A percentile compares a stretch with the other conserved stretches of the same genome.
These are phyloP conservation scores for Scleroderma citrinum DNA, from an alignment of 768 basidiomycete species.

Conservation along the genomic window DNA sequence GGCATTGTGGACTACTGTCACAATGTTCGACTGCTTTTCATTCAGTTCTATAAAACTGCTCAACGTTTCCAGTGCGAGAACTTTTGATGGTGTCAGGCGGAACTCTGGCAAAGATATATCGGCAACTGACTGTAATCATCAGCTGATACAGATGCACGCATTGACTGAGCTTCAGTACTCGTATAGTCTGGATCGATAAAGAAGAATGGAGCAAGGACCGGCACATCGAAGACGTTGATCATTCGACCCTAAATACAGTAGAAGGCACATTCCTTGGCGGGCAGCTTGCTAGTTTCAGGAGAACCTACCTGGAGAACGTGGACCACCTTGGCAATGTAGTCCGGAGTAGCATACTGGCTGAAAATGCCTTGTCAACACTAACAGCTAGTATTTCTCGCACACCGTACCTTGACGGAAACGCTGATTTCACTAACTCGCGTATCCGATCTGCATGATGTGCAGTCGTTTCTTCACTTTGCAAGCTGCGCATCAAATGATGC, in stretches of 20 bases:
- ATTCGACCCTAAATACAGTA: slow-evolving; percentile 30
- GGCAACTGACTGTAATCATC: slow-evolving; percentile 40
- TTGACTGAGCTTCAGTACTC: slow-evolving; percentile 47
- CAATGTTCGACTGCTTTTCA: slow-evolving; percentile 19
- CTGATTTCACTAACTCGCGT: slow-evolving; percentile 44
- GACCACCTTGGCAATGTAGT: slow-evolving; percentile 62
- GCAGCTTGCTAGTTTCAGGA: neutral
- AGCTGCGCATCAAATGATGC: slow-evolving; percentile 62
- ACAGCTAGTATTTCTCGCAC: neutral
- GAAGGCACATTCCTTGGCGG: neutral
- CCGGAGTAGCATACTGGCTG: slow-evolving; percentile 45
- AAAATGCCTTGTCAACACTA: neutral
- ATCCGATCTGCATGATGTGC: slow-evolving; percentile 49
- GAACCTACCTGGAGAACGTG: slow-evolving; percentile 48
- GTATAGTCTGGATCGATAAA: slow-evolving; percentile 64
- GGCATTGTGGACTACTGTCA: slow-evolving; percentile 39
- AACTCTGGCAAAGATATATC: neutral
- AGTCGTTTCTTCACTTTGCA: slow-evolving; percentile 46
- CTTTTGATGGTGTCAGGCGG: neutral
- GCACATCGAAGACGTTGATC: slow-evolving; percentile 66
- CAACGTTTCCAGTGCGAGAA: slow-evolving; percentile 5
- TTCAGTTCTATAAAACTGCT: slow-evolving; percentile 2
- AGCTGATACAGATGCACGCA: slow-evolving; percentile 39
- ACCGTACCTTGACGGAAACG: slow-evolving; percentile 54
- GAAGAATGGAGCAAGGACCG: slow-evolving; percentile 64